A percentile compares a stretch with the other conserved stretches of the same genome.
These are phyloP conservation scores for Sarocladium oryzae DNA, from an alignment of 2,329 filamentous ascomycete genomes.

Conservation along the genomic window DNA sequence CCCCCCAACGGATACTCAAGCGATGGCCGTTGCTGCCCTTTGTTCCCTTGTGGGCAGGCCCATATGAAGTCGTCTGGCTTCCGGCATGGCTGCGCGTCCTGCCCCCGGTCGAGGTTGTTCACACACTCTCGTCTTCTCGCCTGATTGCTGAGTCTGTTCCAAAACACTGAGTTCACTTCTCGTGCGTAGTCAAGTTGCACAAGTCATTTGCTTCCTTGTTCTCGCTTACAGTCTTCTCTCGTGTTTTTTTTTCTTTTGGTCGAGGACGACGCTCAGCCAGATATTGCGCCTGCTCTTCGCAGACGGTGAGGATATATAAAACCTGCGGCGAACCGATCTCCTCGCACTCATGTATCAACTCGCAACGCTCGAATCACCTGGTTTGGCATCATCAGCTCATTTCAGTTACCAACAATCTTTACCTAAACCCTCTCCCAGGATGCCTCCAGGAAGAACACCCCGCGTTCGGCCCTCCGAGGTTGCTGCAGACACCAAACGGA, in stretches of 20 bases:
- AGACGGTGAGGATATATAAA: background rate
- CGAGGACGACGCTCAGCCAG: background rate
- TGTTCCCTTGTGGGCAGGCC: slow-evolving; percentile 1
- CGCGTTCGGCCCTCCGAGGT: slow-evolving; percentile 49
- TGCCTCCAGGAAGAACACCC: slow-evolving; percentile 27
- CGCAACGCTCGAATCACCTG: background rate
- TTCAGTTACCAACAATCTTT: background rate
- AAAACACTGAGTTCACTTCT: slow-evolving; percentile 29
- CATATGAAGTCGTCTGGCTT: slow-evolving; percentile 1
- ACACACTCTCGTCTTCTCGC: slow-evolving; percentile 24
- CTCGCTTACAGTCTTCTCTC: slow-evolving; percentile 15
- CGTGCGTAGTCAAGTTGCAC: slow-evolving; percentile 29
- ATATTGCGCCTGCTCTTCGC: background rate
- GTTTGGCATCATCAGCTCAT: background rate
- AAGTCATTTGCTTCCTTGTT: slow-evolving; percentile 15
- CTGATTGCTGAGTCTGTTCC: slow-evolving; percentile 22
- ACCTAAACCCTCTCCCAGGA: slow-evolving; percentile 11
- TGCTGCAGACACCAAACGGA: slow-evolving; percentile 65
- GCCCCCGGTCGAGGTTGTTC: slow-evolving; percentile 15
- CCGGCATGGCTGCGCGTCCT: slow-evolving; percentile 12
- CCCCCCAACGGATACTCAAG: slow-evolving; percentile 12
- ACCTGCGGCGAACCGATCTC: background rate
- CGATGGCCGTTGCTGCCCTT: slow-evolving; percentile 9
- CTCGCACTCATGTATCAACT: slow-evolving; percentile 13
- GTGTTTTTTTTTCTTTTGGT: background rate